Conservation (phyloP, 2,329 filamentous ascomycete species). For the Penicillium sp. region DNA sequence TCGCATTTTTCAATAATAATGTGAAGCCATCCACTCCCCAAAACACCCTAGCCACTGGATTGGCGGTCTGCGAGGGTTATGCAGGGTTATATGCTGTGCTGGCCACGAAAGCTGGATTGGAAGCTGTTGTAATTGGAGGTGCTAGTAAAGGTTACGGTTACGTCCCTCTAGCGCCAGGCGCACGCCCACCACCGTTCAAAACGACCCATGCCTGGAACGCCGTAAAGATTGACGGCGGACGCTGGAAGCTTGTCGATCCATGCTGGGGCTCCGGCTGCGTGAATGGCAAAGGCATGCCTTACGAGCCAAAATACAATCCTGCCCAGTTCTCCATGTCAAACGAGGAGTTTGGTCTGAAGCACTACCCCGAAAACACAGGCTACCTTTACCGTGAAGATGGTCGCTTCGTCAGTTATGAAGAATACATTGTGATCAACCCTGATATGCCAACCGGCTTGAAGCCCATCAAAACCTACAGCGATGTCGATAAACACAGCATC, state of each 20-base stretch:
- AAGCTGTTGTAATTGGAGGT: slow-evolving; percentile 71
- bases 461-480: slow-evolving; percentile 50
- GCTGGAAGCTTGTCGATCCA: slow-evolving; percentile 87
- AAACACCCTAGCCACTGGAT: slow-evolving; percentile 71
- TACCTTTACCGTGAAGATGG: slow-evolving; percentile 78
- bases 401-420: slow-evolving; percentile 69
- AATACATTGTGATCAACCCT: slow-evolving; percentile 69
- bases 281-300: slow-evolving; percentile 54
- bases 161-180: slow-evolving; percentile 60
- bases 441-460: slow-evolving; percentile 39
- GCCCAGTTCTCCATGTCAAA: slow-evolving; percentile 64
- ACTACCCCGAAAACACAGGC: slow-evolving; percentile 70
- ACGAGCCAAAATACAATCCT: slow-evolving; percentile 68
- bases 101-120: slow-evolving; percentile 74
- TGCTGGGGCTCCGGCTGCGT: slow-evolving; percentile 90
- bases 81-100: slow-evolving; percentile 78
- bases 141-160: slow-evolving; percentile 88
- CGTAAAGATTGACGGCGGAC: slow-evolving; percentile 78
- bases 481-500: slow-evolving; percentile 52
- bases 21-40: slow-evolving; percentile 68
- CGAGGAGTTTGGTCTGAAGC: slow-evolving; percentile 75
- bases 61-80: slow-evolving; percentile 91
- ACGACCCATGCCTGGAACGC: slow-evolving; percentile 89
- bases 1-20: slow-evolving; percentile 72
- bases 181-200: slow-evolving; percentile 64